Base-by-base conservation (phyloP, 1,284 basidiomycete species). In the Lignosus rhinocerotis region DNA sequence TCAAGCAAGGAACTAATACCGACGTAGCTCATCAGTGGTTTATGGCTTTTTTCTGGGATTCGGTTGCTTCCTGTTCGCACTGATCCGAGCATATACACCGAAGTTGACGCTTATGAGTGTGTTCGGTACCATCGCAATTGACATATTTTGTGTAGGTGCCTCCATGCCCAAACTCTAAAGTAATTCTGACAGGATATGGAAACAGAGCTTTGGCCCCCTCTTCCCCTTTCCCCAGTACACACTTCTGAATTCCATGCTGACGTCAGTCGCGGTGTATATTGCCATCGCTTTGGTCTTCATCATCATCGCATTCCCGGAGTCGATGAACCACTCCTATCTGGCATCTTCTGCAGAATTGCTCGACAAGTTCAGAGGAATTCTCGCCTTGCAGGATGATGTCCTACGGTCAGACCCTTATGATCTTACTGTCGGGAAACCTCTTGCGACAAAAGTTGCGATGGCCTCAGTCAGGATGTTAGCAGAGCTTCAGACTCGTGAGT, bases 11-110 rank as follows among this genome's bases (percentile, higher is more conserved):
- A 31, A 14, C 43, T 61, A 48, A 55, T 55, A 45, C n/a, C 32
- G 52, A 10, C 25, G 11, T 51, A 84, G 84, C 25, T 79, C 80
- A 0, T 80, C 81, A 1, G 78, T 79, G 6, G 83, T 92, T 0
- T 88, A 82, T 67, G 90, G 87, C 5, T 80, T 80, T n/a, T 90
- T 93, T 67, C 75, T 93, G 17, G 88, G 84, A 60, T 66, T 89
- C 25, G 88, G 85, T 3, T 72, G 78, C 0, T 92, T 90, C 68
- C 66, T 78, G 17, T 71, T 90, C 17, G 90, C 83, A 0, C 73
- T 81, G 1, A 38, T 90, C 1, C 78, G 88, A 46, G 88, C 88
- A 0, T 82, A 81, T 55, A 69, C 76, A 0, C 90, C 88, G 0
- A 86, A 84, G 60, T 74, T 93, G 14, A 73, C 79, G 11, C 72